Evolutionary conservation across 495 filamentous ascomycete species (phyloP).

Genomic region (Penicillium malachiteum): DNA sequence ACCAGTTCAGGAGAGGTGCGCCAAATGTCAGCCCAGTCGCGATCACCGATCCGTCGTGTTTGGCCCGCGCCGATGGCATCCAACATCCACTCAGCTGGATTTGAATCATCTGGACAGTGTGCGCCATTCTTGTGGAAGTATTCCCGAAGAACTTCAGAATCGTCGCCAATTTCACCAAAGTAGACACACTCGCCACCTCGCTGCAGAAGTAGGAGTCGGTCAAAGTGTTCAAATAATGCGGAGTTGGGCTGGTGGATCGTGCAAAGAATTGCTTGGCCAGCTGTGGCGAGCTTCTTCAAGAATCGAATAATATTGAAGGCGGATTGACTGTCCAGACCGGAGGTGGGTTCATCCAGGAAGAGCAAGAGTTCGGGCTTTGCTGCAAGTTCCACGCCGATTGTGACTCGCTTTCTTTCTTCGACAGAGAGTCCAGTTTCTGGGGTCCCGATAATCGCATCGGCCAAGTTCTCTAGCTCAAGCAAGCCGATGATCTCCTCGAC

Average conservation of each 20-base stretch:
- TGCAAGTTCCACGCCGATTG: slow-evolving; percentile 85
- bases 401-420: slow-evolving; percentile 88
- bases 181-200: slow-evolving; percentile 65
- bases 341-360: slow-evolving; percentile 90
- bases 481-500: slow-evolving; percentile 80
- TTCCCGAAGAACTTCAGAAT: slow-evolving; percentile 39
- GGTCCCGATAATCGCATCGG: slow-evolving; percentile 80
- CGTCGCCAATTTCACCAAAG: slow-evolving; percentile 64
- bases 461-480: slow-evolving; percentile 79
- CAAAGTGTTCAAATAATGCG: slow-evolving; percentile 81
- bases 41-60: slow-evolving; percentile 66
- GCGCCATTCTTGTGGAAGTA: slow-evolving; percentile 56
- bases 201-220: slow-evolving; percentile 63
- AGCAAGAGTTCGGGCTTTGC: slow-evolving; percentile 82
- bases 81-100: slow-evolving; percentile 86
- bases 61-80: slow-evolving; percentile 81
- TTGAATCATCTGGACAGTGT: slow-evolving; percentile 55
- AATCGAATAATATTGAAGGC: slow-evolving; percentile 91
- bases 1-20: slow-evolving; percentile 66
- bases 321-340: slow-evolving; percentile 78
- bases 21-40: slow-evolving; percentile 83
- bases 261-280: slow-evolving; percentile 85
- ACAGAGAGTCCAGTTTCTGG: slow-evolving; percentile 78
- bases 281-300: slow-evolving; percentile 75
- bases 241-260: slow-evolving; percentile 92